Conservation (phyloP, 495 filamentous ascomycete species). For the Hypoxylon subgilvum region DNA sequence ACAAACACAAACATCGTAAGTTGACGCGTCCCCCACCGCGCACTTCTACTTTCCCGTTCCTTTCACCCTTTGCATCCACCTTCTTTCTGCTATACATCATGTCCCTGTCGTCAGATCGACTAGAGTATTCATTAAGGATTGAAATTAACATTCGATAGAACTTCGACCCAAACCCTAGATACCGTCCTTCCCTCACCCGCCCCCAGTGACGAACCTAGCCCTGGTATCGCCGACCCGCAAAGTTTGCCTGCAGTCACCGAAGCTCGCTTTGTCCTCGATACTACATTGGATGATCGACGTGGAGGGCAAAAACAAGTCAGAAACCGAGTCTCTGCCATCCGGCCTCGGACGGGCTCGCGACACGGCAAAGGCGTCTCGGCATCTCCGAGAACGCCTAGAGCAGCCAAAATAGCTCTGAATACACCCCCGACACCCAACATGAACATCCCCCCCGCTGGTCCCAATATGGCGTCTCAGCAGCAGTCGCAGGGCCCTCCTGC, state of each 20-base stretch:
- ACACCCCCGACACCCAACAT: constrained; percentile 31
- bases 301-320: neutral
- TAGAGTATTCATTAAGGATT: constrained; percentile 27
- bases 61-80: constrained; percentile 3
- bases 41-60: neutral
- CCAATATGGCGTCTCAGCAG: neutral
- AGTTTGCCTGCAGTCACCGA: constrained; percentile 27
- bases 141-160: constrained; percentile 10
- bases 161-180: constrained; percentile 10
- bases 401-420: constrained; percentile 26
- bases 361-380: constrained; percentile 3
- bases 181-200: constrained; percentile 61
- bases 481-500: constrained; percentile 18
- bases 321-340: constrained; percentile 13
- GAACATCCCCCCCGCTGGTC: no score
- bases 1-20: constrained; percentile 27
- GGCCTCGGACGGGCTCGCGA: constrained; percentile 11
- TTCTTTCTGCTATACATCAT: neutral
- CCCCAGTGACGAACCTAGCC: constrained; percentile 61
- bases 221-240: constrained; percentile 43
- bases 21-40: constrained; percentile 1
- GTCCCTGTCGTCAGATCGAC: neutral
- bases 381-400: constrained; percentile 7
- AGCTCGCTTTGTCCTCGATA: constrained; percentile 40
- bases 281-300: constrained; percentile 2